A percentile compares a stretch with the other conserved stretches of the same genome.
phyloP scores from a whole-genome alignment of 805 yeast genomes.

The Saccharomyces eubayanus region DNA sequence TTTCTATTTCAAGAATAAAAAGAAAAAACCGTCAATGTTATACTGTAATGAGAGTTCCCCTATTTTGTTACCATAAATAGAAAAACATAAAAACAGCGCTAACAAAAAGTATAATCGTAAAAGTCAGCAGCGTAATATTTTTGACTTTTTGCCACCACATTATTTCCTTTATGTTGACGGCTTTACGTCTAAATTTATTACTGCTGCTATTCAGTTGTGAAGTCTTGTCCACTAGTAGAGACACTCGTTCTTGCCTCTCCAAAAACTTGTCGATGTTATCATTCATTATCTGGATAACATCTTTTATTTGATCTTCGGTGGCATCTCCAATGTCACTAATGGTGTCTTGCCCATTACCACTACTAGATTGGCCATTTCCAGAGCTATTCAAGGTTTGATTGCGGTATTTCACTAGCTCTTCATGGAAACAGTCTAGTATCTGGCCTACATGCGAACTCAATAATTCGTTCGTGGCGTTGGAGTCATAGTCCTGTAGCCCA shows the following conservation, averaged over 20 bases:
- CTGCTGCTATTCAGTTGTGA: slow-evolving; percentile 61
- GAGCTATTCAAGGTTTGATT: slow-evolving; percentile 9
- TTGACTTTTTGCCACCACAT: slow-evolving; percentile 62
- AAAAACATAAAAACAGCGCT: slow-evolving; percentile 19
- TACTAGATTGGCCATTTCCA: background rate
- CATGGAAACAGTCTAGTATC: slow-evolving; percentile 25
- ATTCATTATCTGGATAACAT: slow-evolving; percentile 31
- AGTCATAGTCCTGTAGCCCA: slow-evolving; percentile 19
- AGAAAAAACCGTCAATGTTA: background rate
- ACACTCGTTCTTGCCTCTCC: slow-evolving; percentile 71
- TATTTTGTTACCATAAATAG: slow-evolving; percentile 5
- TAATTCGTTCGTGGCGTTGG: slow-evolving; percentile 18
- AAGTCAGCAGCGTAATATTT: slow-evolving; percentile 18
- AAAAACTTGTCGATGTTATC: slow-evolving; percentile 40
- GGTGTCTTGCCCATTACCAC: slow-evolving; percentile 4
- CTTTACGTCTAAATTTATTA: slow-evolving; percentile 59
- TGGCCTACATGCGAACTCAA: slow-evolving; percentile 19
- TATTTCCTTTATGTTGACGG: slow-evolving; percentile 51
- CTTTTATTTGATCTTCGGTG: slow-evolving; percentile 26
- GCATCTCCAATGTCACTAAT: slow-evolving; percentile 10
- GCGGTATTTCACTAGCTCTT: slow-evolving; percentile 21
- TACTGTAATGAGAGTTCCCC: background rate
- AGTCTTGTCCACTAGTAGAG: slow-evolving; percentile 68
- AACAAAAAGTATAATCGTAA: slow-evolving; percentile 16
- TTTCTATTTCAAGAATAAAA: background rate